These are phyloP conservation scores for Calonectria ilicicola DNA, from an alignment of 2,329 filamentous ascomycete genomes.

Conservation along the genomic window DNA sequence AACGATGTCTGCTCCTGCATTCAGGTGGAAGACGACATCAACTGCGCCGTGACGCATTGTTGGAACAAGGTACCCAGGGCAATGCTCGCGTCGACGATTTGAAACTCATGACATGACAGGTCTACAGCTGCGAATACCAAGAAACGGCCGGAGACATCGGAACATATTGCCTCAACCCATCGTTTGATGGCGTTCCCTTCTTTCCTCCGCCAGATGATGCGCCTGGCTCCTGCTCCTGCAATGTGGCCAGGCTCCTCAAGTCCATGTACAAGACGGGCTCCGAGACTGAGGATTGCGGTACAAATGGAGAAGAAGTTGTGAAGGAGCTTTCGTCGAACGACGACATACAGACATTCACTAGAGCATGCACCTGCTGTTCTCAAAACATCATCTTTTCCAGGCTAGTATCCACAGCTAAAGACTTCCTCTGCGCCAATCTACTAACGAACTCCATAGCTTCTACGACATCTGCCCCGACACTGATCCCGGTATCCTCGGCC, in stretches of 20 bases:
- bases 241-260: not conserved
- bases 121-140: constrained; percentile 4
- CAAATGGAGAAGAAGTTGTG: not conserved
- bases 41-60: not conserved
- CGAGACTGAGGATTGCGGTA: not conserved
- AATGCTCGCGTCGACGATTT: not conserved
- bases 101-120: not conserved
- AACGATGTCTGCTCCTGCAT: not conserved
- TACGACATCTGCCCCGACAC: not conserved
- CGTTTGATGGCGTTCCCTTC: not conserved
- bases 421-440: too few relatives aligned
- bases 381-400: not conserved
- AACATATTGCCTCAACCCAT: not conserved
- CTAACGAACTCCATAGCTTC: not conserved
- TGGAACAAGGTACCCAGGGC: not conserved
- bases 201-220: not conserved
- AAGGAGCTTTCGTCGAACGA: not conserved
- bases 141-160: not conserved
- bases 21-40: not conserved
- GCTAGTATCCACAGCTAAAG: not conserved
- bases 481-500: not conserved
- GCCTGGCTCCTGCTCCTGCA: not conserved
- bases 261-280: not conserved
- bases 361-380: not conserved
- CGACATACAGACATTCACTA: not conserved